A percentile compares a stretch with the other conserved stretches of the same genome.
phyloP scores from a whole-genome alignment of 495 filamentous ascomycete species.

The Trichoderma asperelloides region DNA sequence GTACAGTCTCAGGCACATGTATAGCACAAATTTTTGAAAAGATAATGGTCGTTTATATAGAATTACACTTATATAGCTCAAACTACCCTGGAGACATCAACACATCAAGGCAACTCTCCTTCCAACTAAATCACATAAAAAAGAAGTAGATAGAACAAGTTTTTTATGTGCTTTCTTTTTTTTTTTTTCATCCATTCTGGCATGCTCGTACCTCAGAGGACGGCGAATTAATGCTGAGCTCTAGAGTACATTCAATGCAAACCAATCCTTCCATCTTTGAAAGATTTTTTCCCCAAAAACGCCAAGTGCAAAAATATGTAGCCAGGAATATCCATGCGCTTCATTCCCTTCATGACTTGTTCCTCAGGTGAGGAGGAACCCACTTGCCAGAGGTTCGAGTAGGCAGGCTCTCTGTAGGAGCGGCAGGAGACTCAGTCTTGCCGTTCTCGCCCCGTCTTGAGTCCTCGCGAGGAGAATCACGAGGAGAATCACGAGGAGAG shows the following conservation, averaged over 20 bases:
- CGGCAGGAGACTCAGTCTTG: conserved; percentile 19
- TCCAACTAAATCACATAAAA: background rate
- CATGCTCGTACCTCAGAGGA: conserved; percentile 5
- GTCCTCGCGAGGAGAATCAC: background rate
- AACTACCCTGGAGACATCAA: too few relatives aligned
- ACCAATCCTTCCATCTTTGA: background rate
- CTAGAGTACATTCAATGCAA: conserved; percentile 9
- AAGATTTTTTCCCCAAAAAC: conserved; percentile 3
- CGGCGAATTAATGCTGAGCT: conserved; percentile 8
- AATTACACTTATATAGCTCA: too few relatives aligned
- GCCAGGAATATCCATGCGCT: background rate
- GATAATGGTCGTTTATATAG: too few relatives aligned
- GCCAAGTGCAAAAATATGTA: conserved; percentile 6
- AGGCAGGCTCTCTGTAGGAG: conserved; percentile 29
- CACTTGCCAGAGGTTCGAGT: conserved; percentile 37
- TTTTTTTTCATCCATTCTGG: conserved; percentile 1
- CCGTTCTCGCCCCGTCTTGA: conserved; percentile 23
- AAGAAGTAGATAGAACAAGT: background rate
- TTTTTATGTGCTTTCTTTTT: background rate
- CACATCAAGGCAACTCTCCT: too few relatives aligned
- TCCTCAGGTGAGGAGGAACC: conserved; percentile 26
- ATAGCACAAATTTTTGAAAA: too few relatives aligned
- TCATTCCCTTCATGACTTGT: conserved; percentile 19
- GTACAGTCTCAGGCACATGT: too few relatives aligned
- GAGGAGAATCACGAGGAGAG: background rate